Percentiles rank a stretch among this genome's conserved stretches.
phyloP scores from a whole-genome alignment of 495 filamentous ascomycete genomes.

The Penicillium bovifimosum region DNA sequence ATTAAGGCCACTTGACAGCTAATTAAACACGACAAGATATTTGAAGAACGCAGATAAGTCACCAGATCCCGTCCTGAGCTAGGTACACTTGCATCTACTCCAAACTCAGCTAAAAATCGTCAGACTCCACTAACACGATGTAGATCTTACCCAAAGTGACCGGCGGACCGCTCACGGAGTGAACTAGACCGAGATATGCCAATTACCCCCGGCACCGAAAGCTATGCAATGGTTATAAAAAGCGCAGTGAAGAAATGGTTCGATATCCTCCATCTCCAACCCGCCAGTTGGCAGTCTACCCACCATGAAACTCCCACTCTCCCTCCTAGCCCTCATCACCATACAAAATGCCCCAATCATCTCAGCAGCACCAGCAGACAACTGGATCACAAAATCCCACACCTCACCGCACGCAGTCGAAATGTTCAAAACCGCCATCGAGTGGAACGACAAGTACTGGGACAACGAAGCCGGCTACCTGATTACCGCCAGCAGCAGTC shows the following conservation, averaged over 20 bases:
- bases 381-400: neutral
- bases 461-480: constrained; percentile 14
- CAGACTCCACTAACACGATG: no score
- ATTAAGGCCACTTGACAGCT: neutral
- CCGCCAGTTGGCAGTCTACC: no score
- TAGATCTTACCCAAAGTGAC: no score
- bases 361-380: neutral
- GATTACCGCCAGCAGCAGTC: constrained; percentile 7
- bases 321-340: neutral
- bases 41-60: neutral
- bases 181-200: neutral
- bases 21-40: neutral
- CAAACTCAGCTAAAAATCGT: no score
- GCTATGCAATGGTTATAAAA: no score
- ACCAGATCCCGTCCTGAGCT: neutral
- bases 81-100: neutral
- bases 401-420: constrained; percentile 8
- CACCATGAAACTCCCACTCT: constrained; percentile 1
- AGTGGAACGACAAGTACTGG: constrained; percentile 20
- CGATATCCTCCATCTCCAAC: no score
- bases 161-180: neutral
- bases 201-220: neutral
- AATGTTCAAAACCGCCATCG: constrained; percentile 20
- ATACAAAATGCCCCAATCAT: neutral
- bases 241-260: no score